Conservation (phyloP, 345 rosid species). For the Triadica sebifera region DNA sequence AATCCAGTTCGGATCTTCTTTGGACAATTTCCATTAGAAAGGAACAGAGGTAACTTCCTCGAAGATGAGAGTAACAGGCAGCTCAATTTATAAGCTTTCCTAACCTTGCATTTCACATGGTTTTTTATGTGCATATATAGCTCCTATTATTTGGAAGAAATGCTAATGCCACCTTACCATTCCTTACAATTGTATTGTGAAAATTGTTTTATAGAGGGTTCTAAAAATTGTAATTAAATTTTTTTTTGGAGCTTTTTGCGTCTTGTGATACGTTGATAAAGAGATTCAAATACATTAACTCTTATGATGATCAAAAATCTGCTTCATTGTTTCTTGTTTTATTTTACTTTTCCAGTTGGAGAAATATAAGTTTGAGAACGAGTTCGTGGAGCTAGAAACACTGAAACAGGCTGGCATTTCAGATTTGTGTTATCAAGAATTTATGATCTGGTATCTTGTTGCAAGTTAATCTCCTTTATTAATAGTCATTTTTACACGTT, state of each 20-base stretch:
- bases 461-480: too few relatives aligned
- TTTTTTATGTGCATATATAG: not conserved
- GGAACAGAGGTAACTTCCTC: not conserved
- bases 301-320: not conserved
- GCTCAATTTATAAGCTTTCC: not conserved
- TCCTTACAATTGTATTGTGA: not conserved
- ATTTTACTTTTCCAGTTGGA: not conserved
- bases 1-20: slow-evolving; percentile 76
- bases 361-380: too few relatives aligned
- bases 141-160: not conserved
- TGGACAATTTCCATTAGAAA: slow-evolving; percentile 90
- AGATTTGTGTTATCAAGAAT: too few relatives aligned
- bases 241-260: not conserved
- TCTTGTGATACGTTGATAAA: not conserved
- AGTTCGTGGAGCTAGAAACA: too few relatives aligned
- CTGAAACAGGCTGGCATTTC: too few relatives aligned
- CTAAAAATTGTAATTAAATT: too few relatives aligned
- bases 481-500: too few relatives aligned
- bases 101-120: not conserved
- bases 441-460: too few relatives aligned
- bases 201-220: not conserved
- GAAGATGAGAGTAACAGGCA: not conserved
- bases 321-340: not conserved
- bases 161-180: not conserved
- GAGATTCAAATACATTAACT: too few relatives aligned